These are phyloP conservation scores for Cryoendolithus antarcticus DNA, from an alignment of 2,329 filamentous ascomycete species.

Conservation along the genomic window DNA sequence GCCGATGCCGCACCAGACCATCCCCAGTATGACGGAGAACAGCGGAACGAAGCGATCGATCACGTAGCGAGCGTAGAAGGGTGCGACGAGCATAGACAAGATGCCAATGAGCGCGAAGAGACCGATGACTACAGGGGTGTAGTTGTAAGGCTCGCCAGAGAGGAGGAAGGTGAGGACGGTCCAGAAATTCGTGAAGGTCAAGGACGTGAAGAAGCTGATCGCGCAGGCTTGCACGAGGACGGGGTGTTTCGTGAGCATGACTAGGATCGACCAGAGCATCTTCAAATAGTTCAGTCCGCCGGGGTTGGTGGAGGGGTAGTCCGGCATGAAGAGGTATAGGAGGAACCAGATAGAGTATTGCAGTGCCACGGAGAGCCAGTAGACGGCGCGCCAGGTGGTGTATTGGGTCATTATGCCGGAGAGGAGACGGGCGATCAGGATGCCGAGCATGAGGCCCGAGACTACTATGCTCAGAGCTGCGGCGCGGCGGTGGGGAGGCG, in stretches of 20 bases:
- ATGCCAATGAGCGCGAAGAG: constrained; percentile 71
- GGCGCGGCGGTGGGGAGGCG: constrained; percentile 55
- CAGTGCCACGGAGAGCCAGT: constrained; percentile 62
- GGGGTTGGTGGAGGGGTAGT: constrained; percentile 65
- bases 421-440: constrained; percentile 63
- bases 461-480: constrained; percentile 62
- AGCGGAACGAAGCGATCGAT: constrained; percentile 60
- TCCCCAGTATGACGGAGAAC: constrained; percentile 53
- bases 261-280: constrained; percentile 52
- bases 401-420: constrained; percentile 65
- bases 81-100: constrained; percentile 52
- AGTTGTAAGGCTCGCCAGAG: constrained; percentile 55
- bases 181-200: constrained; percentile 57
- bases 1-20: constrained; percentile 46
- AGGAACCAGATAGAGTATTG: constrained; percentile 55
- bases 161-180: constrained; percentile 71
- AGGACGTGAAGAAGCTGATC: constrained; percentile 49
- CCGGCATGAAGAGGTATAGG: constrained; percentile 64
- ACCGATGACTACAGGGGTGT: constrained; percentile 56
- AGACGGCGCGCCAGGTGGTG: constrained; percentile 63
- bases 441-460: constrained; percentile 61
- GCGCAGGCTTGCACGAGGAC: constrained; percentile 58
- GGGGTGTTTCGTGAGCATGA: constrained; percentile 53
- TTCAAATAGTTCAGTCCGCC: constrained; percentile 51
- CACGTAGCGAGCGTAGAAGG: constrained; percentile 56